Conservation (phyloP, 106 monocot species). For the Alisma plantagoaquatica region DNA sequence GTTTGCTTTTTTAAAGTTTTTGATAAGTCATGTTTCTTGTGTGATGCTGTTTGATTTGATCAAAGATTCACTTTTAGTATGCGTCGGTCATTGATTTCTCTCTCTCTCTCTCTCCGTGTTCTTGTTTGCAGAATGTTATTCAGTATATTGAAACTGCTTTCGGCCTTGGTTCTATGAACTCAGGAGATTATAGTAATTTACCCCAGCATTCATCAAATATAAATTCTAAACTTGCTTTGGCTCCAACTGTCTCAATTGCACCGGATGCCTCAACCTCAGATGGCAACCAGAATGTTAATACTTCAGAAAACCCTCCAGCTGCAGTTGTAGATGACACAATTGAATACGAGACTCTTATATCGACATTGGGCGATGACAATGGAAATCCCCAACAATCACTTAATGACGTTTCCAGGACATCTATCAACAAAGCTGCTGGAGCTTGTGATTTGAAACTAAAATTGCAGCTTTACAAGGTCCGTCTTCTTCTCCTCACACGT, state of each 20-base stretch:
- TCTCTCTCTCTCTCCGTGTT: no score
- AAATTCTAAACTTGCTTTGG: slow-evolving; percentile 3
- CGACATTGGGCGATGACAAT: slow-evolving; percentile 34
- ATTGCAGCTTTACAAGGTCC: slow-evolving; percentile 23
- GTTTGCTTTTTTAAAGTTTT: no score
- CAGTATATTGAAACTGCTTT: slow-evolving; percentile 34
- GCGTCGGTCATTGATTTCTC: no score
- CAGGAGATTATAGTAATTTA: slow-evolving; percentile 26
- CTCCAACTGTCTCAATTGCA: slow-evolving; percentile 12
- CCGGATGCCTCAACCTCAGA: slow-evolving; percentile 22
- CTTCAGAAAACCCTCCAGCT: no score
- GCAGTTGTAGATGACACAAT: slow-evolving; percentile 69
- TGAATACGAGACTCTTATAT: slow-evolving; percentile 76
- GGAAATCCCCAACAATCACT: neutral
- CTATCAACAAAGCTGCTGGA: neutral
- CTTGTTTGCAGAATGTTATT: slow-evolving; percentile 13
- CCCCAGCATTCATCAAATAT: slow-evolving; percentile 34
- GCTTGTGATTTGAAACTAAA: slow-evolving; percentile 8
- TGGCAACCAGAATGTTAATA: no score
- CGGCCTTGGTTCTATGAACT: slow-evolving; percentile 30
- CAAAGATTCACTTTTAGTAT: no score
- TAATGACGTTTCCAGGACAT: slow-evolving; percentile 4
- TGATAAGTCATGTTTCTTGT: no score
- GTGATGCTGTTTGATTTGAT: no score
- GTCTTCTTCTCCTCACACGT: slow-evolving; percentile 61